These are phyloP conservation scores for Cercospora canescens DNA, from an alignment of 2,329 filamentous ascomycete species.

Conservation along the genomic window DNA sequence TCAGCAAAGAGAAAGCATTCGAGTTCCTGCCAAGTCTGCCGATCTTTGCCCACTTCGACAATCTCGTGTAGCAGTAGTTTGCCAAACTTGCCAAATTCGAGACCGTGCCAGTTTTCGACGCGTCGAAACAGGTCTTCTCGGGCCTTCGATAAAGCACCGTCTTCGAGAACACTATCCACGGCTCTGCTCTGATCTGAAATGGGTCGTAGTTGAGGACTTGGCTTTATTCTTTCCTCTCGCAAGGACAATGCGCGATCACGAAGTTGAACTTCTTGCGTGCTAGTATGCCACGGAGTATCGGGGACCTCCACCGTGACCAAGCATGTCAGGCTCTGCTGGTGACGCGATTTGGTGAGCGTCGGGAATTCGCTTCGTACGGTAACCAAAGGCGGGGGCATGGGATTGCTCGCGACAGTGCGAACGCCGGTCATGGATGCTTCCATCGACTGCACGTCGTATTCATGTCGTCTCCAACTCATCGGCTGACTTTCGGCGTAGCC, in stretches of 20 bases:
- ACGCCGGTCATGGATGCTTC: slow-evolving; percentile 79
- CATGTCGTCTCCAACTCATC: slow-evolving; percentile 71
- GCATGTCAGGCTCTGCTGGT: slow-evolving; percentile 93
- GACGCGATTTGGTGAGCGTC: slow-evolving; percentile 84
- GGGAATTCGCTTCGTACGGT: slow-evolving; percentile 96
- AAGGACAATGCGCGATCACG: slow-evolving; percentile 47
- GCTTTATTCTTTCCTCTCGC: slow-evolving; percentile 56
- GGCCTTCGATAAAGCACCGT: slow-evolving; percentile 70
- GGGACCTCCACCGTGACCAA: slow-evolving; percentile 91
- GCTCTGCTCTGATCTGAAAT: slow-evolving; percentile 46
- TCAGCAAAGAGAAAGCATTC: slow-evolving; percentile 97
- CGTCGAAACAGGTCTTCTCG: slow-evolving; percentile 80
- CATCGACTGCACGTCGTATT: slow-evolving; percentile 96
- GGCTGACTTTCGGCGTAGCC: slow-evolving; percentile 79
- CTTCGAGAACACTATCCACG: slow-evolving; percentile 62
- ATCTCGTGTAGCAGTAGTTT: slow-evolving; percentile 87
- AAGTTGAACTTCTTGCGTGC: slow-evolving; percentile 72
- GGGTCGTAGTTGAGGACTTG: slow-evolving; percentile 45
- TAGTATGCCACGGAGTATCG: slow-evolving; percentile 85
- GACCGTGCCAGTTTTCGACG: slow-evolving; percentile 98
- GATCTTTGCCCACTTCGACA: slow-evolving; percentile 92
- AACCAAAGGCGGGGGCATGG: slow-evolving; percentile 87
- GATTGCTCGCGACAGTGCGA: slow-evolving; percentile 69
- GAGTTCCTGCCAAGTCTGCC: slow-evolving; percentile 93
- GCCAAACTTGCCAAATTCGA: slow-evolving; percentile 91